Percentiles rank a stretch among this genome's conserved stretches.
phyloP scores from a whole-genome alignment of 371 early-diverging fungal species.

The Mucor velutinosus region DNA sequence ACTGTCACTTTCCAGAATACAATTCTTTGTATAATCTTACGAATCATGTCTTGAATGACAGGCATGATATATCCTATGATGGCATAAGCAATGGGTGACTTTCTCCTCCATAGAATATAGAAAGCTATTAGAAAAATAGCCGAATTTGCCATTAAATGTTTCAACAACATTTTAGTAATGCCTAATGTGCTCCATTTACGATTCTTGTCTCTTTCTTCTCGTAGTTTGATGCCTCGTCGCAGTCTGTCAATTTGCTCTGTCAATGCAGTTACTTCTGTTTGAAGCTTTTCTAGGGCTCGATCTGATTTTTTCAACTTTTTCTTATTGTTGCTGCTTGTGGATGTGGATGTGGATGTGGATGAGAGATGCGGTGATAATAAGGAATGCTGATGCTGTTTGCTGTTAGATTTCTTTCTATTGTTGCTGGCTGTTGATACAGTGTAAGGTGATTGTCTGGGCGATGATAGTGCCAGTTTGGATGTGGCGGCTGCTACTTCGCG shows the following conservation, averaged over 20 bases:
- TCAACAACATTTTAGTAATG: conserved; percentile 25
- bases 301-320: conserved; percentile 5
- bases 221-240: conserved; percentile 22
- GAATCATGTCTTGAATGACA: conserved; percentile 21
- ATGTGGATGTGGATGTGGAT: not conserved
- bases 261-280: conserved; percentile 52
- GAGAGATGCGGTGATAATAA: not conserved
- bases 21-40: conserved; percentile 23
- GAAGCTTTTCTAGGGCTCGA: conserved; percentile 47
- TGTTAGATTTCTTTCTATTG: not conserved
- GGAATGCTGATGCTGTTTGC: not conserved
- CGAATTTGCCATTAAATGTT: conserved; percentile 40
- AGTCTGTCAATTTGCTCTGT: conserved; percentile 51
- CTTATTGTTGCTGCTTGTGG: not conserved
- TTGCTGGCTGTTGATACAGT: not conserved
- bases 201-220: conserved; percentile 28
- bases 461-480: conserved; percentile 17
- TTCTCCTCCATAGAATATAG: conserved; percentile 32
- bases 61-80: conserved; percentile 35
- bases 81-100: conserved; percentile 44
- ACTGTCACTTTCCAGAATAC: conserved; percentile 47
- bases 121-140: conserved; percentile 34
- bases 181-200: conserved; percentile 27
- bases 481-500: conserved; percentile 48
- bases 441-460: conserved; percentile 34